A percentile compares a stretch with the other conserved stretches of the same genome.
These are phyloP conservation scores for Sclerotiophoma versabilis DNA, from an alignment of 2,329 filamentous ascomycete species.

Conservation along the genomic window DNA sequence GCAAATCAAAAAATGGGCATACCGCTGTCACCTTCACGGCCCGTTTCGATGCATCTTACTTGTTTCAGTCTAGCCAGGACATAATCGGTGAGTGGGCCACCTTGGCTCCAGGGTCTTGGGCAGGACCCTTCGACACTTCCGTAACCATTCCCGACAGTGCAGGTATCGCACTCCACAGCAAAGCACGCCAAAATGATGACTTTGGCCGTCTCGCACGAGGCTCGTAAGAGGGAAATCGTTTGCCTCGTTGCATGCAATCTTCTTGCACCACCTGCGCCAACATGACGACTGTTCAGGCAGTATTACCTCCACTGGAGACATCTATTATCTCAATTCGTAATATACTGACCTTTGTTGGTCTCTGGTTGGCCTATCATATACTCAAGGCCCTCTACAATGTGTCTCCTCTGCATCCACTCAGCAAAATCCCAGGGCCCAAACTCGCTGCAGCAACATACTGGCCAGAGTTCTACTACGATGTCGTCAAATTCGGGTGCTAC, in stretches of 20 bases:
- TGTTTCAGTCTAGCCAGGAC: neutral
- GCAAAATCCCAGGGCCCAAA: constrained; percentile 43
- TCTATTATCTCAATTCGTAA: constrained; percentile 18
- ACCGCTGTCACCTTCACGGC: constrained; percentile 13
- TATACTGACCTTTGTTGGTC: constrained; percentile 9
- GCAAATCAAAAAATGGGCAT: constrained; percentile 10
- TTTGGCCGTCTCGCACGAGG: constrained; percentile 3
- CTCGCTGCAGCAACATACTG: constrained; percentile 44
- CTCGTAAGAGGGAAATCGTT: neutral
- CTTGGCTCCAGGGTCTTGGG: neutral
- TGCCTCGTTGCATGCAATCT: constrained; percentile 1
- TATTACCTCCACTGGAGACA: constrained; percentile 3
- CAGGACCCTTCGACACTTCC: constrained; percentile 14
- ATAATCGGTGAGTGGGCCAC: neutral
- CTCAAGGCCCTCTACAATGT: constrained; percentile 34
- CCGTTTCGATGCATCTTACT: constrained; percentile 3
- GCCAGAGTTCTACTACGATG: constrained; percentile 50
- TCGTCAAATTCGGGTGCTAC: constrained; percentile 40
- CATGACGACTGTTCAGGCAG: constrained; percentile 11
- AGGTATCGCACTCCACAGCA: constrained; percentile 19
- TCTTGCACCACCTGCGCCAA: constrained; percentile 3
- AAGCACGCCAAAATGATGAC: constrained; percentile 12
- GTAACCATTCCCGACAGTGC: constrained; percentile 19
- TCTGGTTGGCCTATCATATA: constrained; percentile 24
- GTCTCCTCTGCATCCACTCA: constrained; percentile 39